Percentiles rank a stretch among this genome's conserved stretches.
Conservation (phyloP, 352 stramenopile genomes). For the Pythium aristosporum region DNA sequence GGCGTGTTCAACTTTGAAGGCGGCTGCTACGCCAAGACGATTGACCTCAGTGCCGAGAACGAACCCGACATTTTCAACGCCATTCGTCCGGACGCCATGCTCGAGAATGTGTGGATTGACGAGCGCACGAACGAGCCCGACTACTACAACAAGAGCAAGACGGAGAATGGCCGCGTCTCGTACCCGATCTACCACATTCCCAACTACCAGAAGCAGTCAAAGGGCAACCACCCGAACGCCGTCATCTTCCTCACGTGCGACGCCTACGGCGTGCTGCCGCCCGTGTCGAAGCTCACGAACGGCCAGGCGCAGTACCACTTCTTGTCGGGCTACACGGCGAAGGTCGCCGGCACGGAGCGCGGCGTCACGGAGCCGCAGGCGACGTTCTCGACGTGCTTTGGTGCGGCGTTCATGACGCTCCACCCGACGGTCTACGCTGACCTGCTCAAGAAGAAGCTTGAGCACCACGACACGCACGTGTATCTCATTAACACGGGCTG, state of each 20-base stretch:
- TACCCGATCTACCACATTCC: conserved; percentile 63
- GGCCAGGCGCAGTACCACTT: conserved; percentile 97
- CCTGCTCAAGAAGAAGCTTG: conserved; percentile 58
- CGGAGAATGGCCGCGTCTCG: conserved; percentile 53
- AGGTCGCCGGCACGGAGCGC: conserved; percentile 53
- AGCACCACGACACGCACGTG: conserved; percentile 45
- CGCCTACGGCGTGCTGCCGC: conserved; percentile 94
- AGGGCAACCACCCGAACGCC: conserved; percentile 65
- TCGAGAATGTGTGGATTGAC: conserved; percentile 59
- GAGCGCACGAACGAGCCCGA: conserved; percentile 40
- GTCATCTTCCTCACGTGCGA: conserved; percentile 97
- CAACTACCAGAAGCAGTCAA: conserved; percentile 44
- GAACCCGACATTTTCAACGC: conserved; percentile 94
- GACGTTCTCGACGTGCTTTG: conserved; percentile 61
- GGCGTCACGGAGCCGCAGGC: conserved; percentile 52
- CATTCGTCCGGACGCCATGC: conserved; percentile 46
- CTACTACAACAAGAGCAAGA: conserved; percentile 63
- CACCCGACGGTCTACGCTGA: conserved; percentile 58
- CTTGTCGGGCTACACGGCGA: conserved; percentile 54
- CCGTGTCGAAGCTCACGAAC: conserved; percentile 90
- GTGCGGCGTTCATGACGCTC: conserved; percentile 53
- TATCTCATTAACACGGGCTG: conserved; percentile 94
- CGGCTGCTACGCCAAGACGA: conserved; percentile 97
- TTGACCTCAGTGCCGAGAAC: conserved; percentile 91
- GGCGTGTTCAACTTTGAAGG: conserved; percentile 98